Base-by-base conservation (phyloP, 305 asterid genomes). In the Fraxinus xanthoxyloides region DNA sequence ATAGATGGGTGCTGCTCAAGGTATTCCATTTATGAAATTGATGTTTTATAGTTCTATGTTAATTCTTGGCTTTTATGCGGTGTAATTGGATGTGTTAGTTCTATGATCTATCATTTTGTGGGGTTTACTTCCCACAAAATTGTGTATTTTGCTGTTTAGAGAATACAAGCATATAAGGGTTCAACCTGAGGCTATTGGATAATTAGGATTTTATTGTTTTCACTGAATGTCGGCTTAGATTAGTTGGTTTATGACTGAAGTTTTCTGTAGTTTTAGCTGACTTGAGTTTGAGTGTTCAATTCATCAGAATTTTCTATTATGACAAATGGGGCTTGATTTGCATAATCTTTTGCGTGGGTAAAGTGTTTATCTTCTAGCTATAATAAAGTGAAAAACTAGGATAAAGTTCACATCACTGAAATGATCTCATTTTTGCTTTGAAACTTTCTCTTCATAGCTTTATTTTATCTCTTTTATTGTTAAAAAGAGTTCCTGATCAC, bases 1-100 rank as follows among this genome's bases (percentile, higher is more conserved):
- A 83, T 96, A 92, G 82, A 90, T 91, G 92, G 89, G 85, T 19
- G 86, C 88, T 13, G 85, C 81, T 79, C 90, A 87, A 91, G 98
- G 97, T 91, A 70, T 87, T 79, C 3, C 73, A 65, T 24, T 65
- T 24, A 65, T 26, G 73, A 28, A 65, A 65, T 65, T 65, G 35
- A 65, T 26, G n/a, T 61, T 61, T 2, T 43, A 43, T 43, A 43
- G 0, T n/a, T 65, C 4, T 26, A 26, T 65, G 73, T 65, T 65
- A 65, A 10, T 63, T 24, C 32, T 31, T 31, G 34, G 19, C 15
- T 24, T 65, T 65, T 26, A 31, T 65, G 35, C n/a, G 2, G 28
- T 7, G 28, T 38, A 69, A 36, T 19, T 35, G 51, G 2, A 36
- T 59, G 54, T 75, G 77, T 84, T 72, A 48, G 79, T 31, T 65